Conservation (phyloP, 2,329 filamentous ascomycete species). For the Karstenula rhodostoma region DNA sequence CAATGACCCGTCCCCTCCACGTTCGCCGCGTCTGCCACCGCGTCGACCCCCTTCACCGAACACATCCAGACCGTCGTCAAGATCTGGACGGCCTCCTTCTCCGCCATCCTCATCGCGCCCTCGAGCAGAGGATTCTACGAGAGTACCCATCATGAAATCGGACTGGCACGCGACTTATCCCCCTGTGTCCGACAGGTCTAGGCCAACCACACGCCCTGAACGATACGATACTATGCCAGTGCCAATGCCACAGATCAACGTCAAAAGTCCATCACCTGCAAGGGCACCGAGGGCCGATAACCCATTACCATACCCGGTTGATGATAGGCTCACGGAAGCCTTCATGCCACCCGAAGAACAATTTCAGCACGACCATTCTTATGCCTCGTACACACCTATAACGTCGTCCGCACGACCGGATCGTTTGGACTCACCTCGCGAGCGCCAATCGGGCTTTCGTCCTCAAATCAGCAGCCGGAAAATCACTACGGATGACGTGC, state of each 20-base stretch:
- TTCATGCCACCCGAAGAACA: conserved; percentile 55
- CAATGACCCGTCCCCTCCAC: conserved; percentile 30
- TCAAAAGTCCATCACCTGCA: conserved; percentile 43
- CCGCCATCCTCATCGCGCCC: conserved; percentile 34
- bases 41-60: conserved; percentile 34
- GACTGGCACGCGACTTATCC: conserved; percentile 46
- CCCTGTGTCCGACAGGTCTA: conserved; percentile 34
- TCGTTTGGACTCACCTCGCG: conserved; percentile 37
- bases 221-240: conserved; percentile 42
- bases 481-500: conserved; percentile 31
- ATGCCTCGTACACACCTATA: conserved; percentile 22
- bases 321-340: conserved; percentile 46
- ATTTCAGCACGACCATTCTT: conserved; percentile 49
- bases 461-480: conserved; percentile 21
- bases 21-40: conserved; percentile 40
- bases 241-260: conserved; percentile 41
- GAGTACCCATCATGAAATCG: conserved; percentile 32
- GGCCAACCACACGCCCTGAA: conserved; percentile 36
- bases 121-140: conserved; percentile 28
- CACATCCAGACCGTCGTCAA: conserved; percentile 38
- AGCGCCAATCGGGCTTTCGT: conserved; percentile 24
- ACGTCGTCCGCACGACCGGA: conserved; percentile 30
- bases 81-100: conserved; percentile 36
- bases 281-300: conserved; percentile 32
- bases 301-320: conserved; percentile 56